These are phyloP conservation scores for Cyanodermella asteris DNA, from an alignment of 2,329 filamentous ascomycete species.

Conservation along the genomic window DNA sequence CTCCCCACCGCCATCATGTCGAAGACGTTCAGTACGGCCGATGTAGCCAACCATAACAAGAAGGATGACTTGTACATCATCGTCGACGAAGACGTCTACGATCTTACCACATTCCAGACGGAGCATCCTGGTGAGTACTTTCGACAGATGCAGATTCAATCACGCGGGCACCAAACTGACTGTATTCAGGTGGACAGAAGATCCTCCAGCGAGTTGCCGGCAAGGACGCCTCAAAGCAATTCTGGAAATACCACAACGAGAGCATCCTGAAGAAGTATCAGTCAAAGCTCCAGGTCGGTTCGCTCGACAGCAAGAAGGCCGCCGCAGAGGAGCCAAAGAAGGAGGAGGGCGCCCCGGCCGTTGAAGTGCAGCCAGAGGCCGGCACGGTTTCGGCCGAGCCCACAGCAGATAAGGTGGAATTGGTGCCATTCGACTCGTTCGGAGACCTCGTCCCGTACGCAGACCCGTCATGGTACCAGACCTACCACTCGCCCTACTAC, in stretches of 20 bases:
- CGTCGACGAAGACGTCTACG: conserved; percentile 88
- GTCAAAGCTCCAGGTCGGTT: conserved; percentile 38
- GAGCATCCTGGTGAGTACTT: conserved; percentile 40
- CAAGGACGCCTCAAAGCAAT: conserved; percentile 47
- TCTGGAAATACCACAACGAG: conserved; percentile 44
- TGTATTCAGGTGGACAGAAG: conserved; percentile 43
- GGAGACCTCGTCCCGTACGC: conserved; percentile 76
- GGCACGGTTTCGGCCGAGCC: conserved; percentile 27
- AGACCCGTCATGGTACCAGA: conserved; percentile 88
- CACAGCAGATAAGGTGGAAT: conserved; percentile 24
- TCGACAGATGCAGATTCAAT: not conserved
- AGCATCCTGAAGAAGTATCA: conserved; percentile 41
- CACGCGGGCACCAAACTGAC: conserved; percentile 4
- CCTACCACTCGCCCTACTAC: conserved; percentile 88
- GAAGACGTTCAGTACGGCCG: conserved; percentile 59
- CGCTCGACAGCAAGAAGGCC: conserved; percentile 63
- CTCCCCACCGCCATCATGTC: conserved; percentile 58
- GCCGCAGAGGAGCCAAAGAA: conserved; percentile 23
- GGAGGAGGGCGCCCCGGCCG: conserved; percentile 19
- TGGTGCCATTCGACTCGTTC: conserved; percentile 61
- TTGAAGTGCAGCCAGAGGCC: conserved; percentile 27
- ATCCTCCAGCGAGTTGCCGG: conserved; percentile 43
- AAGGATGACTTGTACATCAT: conserved; percentile 64
- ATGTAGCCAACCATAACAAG: conserved; percentile 86
- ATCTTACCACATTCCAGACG: conserved; percentile 72